phyloP scores from a whole-genome alignment of 345 rosid species.

The Moricandia moricandioides region DNA sequence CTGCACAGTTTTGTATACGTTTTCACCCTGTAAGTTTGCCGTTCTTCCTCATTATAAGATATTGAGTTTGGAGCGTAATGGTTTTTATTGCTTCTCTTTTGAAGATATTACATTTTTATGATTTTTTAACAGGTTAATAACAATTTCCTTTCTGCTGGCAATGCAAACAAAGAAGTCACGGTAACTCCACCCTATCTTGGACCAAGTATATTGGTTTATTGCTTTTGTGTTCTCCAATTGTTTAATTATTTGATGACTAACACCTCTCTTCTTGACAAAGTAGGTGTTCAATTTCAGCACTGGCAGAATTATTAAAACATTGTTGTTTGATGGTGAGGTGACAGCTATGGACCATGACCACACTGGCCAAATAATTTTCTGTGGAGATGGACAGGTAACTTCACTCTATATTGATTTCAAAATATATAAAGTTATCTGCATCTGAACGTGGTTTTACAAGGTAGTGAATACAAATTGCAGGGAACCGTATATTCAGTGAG shows the following conservation, averaged over 20 bases:
- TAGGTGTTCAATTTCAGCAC: slow-evolving; percentile 98
- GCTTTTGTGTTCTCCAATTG: slow-evolving; percentile 1
- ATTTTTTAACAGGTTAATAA: slow-evolving; percentile 78
- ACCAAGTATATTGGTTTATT: slow-evolving; percentile 1
- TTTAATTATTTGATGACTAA: slow-evolving; percentile 25
- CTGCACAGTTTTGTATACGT: slow-evolving; percentile 84
- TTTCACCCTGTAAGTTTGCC: slow-evolving; percentile 84
- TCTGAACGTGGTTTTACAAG: neutral
- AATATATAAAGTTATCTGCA: neutral
- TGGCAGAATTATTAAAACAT: slow-evolving; percentile 74
- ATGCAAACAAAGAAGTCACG: slow-evolving; percentile 83
- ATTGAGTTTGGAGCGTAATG: neutral
- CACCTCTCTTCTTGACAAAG: slow-evolving; percentile 23
- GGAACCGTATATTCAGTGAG: slow-evolving; percentile 76
- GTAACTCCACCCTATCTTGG: slow-evolving; percentile 47
- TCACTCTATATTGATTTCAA: slow-evolving; percentile 2
- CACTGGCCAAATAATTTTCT: slow-evolving; percentile 89
- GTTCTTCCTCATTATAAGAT: slow-evolving; percentile 12
- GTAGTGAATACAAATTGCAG: slow-evolving; percentile 39
- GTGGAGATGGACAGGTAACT: slow-evolving; percentile 83
- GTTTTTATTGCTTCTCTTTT: slow-evolving; percentile 1
- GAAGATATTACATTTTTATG: slow-evolving; percentile 14
- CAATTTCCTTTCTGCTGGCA: slow-evolving; percentile 90
- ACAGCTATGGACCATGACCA: slow-evolving; percentile 99
- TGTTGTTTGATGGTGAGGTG: slow-evolving; percentile 55